Evolutionary conservation across 2,329 filamentous ascomycete species (phyloP), one percentile per base, ranked within the genome.

Genomic region (Coniochaeta prunicola): DNA sequence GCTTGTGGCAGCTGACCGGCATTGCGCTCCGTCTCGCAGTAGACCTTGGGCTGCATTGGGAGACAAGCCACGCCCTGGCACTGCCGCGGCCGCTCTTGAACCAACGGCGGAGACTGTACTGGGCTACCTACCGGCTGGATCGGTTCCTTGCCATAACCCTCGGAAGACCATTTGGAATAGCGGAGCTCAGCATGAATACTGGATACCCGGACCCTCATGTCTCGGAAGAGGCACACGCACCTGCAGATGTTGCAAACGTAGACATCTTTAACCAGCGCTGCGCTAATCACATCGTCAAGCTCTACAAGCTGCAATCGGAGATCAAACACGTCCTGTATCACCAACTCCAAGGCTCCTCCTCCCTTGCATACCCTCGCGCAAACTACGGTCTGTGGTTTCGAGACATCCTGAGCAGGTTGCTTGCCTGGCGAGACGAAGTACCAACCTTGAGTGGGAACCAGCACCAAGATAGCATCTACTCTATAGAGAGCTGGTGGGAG

Each of bases 1-100:
- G 67, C 58, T 56, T 72, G 28, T 72, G 70, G 70, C 69, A 71
- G 59, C 58, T 72, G 42, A 69, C 64, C n/a, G 70, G 70, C 13
- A 67, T 68, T 61, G 69, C 69, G 21, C 59, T 72, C 55, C 66
- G 70, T 4, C 59, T 71, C 19, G 69, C 67, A 55, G 66, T 71
- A 40, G 70, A 71, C 36, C 63, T 69, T 6, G 70, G 69, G 12
- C 59, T 72, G 28, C 70, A 72, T 57, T 71, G 67, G 69, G 70
- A 71, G 61, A 67, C 63, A 21, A 60, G 63, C 24, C 61, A 61
- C n/a, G 58, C 63, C 28, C 58, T 67, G n/a, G 54, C 62, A 54
- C 60, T 62, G 59, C 65, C 65, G 26, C 61, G 63, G 50, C 42
- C 57, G 3, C 28, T 67, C 21, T 56, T 71, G 58, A 55, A 71